Evolutionary conservation across 768 basidiomycete genomes (phyloP).

Genomic region (Suillus subaureus): DNA sequence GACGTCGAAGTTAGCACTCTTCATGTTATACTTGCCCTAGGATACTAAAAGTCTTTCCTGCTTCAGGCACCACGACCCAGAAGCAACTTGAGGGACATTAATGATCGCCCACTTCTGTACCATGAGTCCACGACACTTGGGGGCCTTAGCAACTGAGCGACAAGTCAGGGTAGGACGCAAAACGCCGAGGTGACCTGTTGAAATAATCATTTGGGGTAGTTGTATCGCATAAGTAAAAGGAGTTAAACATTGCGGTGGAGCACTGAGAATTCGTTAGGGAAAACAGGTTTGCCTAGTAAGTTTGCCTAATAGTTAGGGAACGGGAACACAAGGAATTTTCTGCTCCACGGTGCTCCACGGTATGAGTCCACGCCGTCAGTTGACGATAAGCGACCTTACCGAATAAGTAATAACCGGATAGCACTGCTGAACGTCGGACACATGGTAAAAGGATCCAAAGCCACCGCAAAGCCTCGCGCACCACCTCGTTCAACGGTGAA

Average conservation of each 20-base stretch:
- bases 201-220: no score
- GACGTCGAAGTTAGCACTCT: neutral
- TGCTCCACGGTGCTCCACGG: neutral
- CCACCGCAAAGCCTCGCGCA: neutral
- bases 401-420: neutral
- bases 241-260: neutral
- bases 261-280: neutral
- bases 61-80: neutral
- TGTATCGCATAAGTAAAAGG: neutral
- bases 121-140: neutral
- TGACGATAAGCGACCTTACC: neutral
- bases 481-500: neutral
- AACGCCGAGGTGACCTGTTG: neutral
- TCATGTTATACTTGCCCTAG: neutral
- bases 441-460: neutral
- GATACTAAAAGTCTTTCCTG: neutral
- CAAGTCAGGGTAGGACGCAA: neutral
- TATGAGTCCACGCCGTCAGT: neutral
- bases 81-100: neutral
- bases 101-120: slow-evolving; percentile 2
- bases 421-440: neutral
- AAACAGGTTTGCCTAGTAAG: neutral
- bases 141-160: neutral
- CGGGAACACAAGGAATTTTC: neutral
- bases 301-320: neutral